Base-by-base conservation (phyloP, 345 rosid species). In the Microcos paniculata region DNA sequence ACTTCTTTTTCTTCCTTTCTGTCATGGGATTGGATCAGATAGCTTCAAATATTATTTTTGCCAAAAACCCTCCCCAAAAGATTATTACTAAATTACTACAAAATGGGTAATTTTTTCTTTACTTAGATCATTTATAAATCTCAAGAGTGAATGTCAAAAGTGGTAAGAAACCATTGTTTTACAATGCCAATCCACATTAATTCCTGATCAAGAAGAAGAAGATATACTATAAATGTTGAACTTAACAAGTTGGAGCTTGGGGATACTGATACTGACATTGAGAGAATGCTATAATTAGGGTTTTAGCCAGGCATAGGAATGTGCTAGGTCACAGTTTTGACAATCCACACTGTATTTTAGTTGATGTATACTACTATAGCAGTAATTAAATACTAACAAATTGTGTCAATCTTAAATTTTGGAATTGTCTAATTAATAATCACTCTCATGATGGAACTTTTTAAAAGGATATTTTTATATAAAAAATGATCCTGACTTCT, bases 201-300 rank as follows among this genome's bases (percentile, higher is more conserved):
- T 18, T 11, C 71, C 40, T 30, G 26, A 19, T 30, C 26, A 19
- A 16, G 13, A 69, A 19, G 45, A 42, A 19, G 18, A 69, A 49
- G 11, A 30, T 49, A 69, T n/a, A n/a, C n/a, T n/a, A n/a, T n/a
- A 15, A 42, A 59, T 18, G 38, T 28, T 33, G 45, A 73, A n/a
- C n/a, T n/a, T n/a, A 71, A 55, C 42, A 52, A 9, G 76, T 74
- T 66, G 81, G 71, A 78, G 72, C 49, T 35, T 48, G 80, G 77
- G 80, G 10, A 78, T 21, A 8, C 55, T 70, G 26, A 57, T n/a
- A 57, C n/a, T 58, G 65, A 53, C 52, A 46, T 18, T 40, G 67
- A 70, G 67, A 70, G 61, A 46, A 80, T 68, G 35, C 51, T 52
- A 48, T 38, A 18, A 21, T 43, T 51, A 77, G 75, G 71, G 52